Evolutionary conservation across 345 rosid genomes (phyloP).

Genomic region (Garcia nutans): DNA sequence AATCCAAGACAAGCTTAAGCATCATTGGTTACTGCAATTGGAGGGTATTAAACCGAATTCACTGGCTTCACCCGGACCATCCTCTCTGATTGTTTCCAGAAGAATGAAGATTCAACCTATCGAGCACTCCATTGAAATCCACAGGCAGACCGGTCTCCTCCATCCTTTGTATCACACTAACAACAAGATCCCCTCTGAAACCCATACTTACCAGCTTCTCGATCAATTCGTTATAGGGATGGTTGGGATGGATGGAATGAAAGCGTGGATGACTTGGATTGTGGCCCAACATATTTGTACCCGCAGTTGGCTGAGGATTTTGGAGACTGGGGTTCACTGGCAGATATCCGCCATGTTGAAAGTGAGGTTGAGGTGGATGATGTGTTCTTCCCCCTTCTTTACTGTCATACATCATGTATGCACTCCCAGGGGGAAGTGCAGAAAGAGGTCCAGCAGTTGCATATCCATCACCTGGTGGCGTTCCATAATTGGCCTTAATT

Average conservation of each 20-base stretch:
- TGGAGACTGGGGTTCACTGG: conserved; percentile 44
- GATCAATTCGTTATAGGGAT: conserved; percentile 68
- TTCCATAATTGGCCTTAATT: conserved; percentile 57
- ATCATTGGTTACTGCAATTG: background rate
- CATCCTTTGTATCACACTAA: conserved; percentile 81
- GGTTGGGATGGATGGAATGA: conserved; percentile 36
- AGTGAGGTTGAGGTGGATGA: conserved; percentile 56
- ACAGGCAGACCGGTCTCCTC: conserved; percentile 89
- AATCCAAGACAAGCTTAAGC: conserved; percentile 8
- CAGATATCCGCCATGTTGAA: conserved; percentile 67
- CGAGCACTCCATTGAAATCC: conserved; percentile 81
- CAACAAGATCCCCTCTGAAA: conserved; percentile 75
- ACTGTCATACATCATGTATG: conserved; percentile 70
- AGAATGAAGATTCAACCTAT: conserved; percentile 62
- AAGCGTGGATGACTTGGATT: conserved; percentile 51
- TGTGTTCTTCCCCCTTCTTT: conserved; percentile 60
- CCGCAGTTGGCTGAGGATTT: conserved; percentile 46
- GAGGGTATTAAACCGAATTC: too few species aligned
- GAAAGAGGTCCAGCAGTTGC: conserved; percentile 50
- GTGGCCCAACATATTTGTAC: conserved; percentile 41
- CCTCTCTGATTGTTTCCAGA: conserved; percentile 71
- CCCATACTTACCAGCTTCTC: conserved; percentile 94
- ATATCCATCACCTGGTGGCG: conserved; percentile 65
- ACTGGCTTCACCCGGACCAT: conserved; percentile 50
- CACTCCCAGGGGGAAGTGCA: conserved; percentile 55